Base-by-base conservation (phyloP, 306 rosid species). In the Betula pendula region DNA sequence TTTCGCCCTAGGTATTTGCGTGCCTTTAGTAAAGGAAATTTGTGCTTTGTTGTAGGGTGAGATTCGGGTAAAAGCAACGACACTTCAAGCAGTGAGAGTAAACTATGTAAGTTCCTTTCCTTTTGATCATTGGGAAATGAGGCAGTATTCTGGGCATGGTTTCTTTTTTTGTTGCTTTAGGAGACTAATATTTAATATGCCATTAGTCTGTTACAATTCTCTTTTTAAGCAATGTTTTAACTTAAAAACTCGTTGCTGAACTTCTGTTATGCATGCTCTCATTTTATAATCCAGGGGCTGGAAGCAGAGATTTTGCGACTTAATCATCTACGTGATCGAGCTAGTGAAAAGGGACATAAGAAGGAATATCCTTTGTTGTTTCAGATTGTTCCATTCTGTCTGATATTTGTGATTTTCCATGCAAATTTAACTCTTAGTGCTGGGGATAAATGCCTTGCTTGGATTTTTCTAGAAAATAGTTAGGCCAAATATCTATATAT, bases 351-450 rank as follows among this genome's bases (percentile, higher is more conserved):
- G 85, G 97, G 97, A 77, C 87, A 74, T 73, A 75, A 81, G 79
- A 93, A 92, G 82, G 97, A 95, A 95, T 95, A 95, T 95, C 98
- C 98, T 92, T 95, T 81, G 77, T 76, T 81, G 25, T 82, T 59
- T 78, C 62, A 44, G 73, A 65, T 66, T 69, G 38, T 40, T 80
- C 56, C 40, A 1, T 22, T 33, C 45, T 35, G 5, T 70, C 42
- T 63, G 12, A 63, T 40, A 48, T 24, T 42, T 38, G 48, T 51
- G 3, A 75, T 43, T 52, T 50, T 66, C 2, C 44, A 48, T 59
- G 68, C 45, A 29, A 38, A 6, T 20, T 75, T 38, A 71, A 58
- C 43, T 51, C 29, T 74, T 74, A 71, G 76, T 72, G 44, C 65
- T 67, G 38, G 67, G 33, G 20, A 19, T 60, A 15, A 66, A 42